Evolutionary conservation across 208 protist genomes (phyloP).

Genomic region (Herpetomonas samuelpessoai): DNA sequence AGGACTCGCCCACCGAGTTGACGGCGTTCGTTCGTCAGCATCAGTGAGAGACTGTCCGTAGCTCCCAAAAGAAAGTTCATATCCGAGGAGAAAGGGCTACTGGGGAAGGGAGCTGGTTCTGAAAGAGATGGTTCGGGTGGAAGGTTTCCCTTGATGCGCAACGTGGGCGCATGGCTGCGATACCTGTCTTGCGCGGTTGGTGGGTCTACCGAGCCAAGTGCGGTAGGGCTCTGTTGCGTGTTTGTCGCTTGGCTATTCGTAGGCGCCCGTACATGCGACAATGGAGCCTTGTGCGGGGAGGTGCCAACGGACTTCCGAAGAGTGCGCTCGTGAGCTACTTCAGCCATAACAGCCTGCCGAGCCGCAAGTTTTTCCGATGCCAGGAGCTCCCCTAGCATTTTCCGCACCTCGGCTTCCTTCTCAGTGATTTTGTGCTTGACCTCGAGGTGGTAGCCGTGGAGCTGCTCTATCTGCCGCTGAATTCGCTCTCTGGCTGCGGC

Average conservation of each 20-base stretch:
- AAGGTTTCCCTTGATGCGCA: not conserved
- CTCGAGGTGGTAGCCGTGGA: conserved; percentile 11
- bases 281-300: not conserved
- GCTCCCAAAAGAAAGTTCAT: not conserved
- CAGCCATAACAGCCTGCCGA: too few relatives aligned
- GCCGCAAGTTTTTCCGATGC: not conserved
- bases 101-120: not conserved
- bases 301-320: too few relatives aligned
- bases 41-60: not conserved
- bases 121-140: not conserved
- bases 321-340: too few relatives aligned
- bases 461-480: conserved; percentile 1
- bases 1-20: too few relatives aligned
- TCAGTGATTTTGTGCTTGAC: conserved; percentile 11
- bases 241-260: not conserved
- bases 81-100: too few relatives aligned
- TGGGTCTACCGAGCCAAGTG: too few relatives aligned
- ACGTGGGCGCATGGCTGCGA: too few relatives aligned
- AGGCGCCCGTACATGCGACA: not conserved
- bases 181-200: too few relatives aligned
- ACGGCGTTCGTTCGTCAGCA: not conserved
- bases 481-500: not conserved
- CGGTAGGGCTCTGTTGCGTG: too few relatives aligned
- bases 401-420: conserved; percentile 6
- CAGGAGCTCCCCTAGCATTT: not conserved